Conservation (phyloP, 1,284 basidiomycete genomes). For the Trichosporon ovoides region DNA sequence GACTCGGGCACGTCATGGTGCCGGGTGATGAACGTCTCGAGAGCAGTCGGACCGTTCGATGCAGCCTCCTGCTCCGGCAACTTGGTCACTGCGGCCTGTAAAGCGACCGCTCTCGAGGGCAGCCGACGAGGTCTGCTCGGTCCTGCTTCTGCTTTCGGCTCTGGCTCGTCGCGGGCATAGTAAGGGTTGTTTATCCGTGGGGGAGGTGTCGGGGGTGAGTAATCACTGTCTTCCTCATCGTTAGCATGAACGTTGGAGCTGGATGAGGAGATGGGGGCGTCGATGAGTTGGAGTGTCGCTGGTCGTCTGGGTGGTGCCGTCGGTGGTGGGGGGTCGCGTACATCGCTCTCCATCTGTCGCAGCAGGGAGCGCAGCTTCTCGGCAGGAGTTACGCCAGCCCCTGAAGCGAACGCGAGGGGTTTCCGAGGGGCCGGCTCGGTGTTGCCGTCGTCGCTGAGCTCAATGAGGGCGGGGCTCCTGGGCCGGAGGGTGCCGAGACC, state of each 20-base stretch:
- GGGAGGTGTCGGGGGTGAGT: slow-evolving; percentile 36
- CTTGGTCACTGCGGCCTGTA: slow-evolving; percentile 16
- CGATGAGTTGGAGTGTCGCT: not conserved
- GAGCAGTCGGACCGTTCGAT: slow-evolving; percentile 17
- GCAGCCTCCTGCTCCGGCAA: not conserved
- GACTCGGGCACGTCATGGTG: not conserved
- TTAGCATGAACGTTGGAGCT: not conserved
- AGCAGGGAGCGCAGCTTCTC: slow-evolving; percentile 20
- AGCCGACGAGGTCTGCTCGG: slow-evolving; percentile 14
- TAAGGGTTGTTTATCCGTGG: slow-evolving; percentile 36
- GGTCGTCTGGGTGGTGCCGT: not conserved
- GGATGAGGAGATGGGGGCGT: not conserved
- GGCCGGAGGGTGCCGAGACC: slow-evolving; percentile 9
- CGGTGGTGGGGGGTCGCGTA: not conserved
- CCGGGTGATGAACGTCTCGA: slow-evolving; percentile 28
- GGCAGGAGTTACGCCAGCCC: slow-evolving; percentile 14
- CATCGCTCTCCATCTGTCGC: slow-evolving; percentile 15
- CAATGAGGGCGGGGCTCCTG: slow-evolving; percentile 15
- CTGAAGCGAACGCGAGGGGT: slow-evolving; percentile 11
- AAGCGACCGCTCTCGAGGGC: slow-evolving; percentile 23
- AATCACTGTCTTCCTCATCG: not conserved
- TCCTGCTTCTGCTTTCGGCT: not conserved
- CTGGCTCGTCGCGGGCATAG: not conserved
- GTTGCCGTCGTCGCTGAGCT: slow-evolving; percentile 11
- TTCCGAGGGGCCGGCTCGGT: not conserved